Evolutionary conservation across 768 basidiomycete genomes (phyloP).

Genomic region (Pleurotus pulmonarius): DNA sequence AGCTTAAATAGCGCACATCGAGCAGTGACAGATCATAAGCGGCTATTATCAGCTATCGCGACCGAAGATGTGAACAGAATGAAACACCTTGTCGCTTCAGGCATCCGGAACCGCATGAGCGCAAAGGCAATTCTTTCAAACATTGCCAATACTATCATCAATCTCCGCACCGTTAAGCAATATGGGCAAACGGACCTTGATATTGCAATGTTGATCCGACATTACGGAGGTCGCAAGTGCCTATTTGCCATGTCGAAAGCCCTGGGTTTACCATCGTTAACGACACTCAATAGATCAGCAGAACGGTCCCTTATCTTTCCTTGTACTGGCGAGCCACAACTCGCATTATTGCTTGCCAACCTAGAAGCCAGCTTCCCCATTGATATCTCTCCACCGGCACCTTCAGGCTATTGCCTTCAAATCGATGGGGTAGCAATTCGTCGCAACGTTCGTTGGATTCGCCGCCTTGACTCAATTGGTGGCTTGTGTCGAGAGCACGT

Average conservation of each 20-base stretch:
- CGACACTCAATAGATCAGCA: not conserved
- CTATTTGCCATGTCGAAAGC: not conserved
- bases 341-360: not conserved
- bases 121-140: not conserved
- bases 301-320: not conserved
- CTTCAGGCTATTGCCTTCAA: not conserved
- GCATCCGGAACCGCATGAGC: not conserved
- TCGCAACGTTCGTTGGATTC: not conserved
- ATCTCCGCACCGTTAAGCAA: not conserved
- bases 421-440: not conserved
- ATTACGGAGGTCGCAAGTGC: not conserved
- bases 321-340: not conserved
- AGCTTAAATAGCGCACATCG: too few species aligned
- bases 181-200: not conserved
- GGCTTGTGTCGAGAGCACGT: not conserved
- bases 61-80: not conserved
- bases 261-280: not conserved
- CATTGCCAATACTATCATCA: not conserved
- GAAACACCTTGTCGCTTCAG: not conserved
- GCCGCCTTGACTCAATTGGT: not conserved
- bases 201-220: not conserved
- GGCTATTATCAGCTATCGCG: not conserved
- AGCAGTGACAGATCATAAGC: not conserved
- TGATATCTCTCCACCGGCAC: not conserved
- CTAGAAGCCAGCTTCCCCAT: not conserved